phyloP scores from a whole-genome alignment of 1,284 basidiomycete genomes.

The Naganishia cerealis region DNA sequence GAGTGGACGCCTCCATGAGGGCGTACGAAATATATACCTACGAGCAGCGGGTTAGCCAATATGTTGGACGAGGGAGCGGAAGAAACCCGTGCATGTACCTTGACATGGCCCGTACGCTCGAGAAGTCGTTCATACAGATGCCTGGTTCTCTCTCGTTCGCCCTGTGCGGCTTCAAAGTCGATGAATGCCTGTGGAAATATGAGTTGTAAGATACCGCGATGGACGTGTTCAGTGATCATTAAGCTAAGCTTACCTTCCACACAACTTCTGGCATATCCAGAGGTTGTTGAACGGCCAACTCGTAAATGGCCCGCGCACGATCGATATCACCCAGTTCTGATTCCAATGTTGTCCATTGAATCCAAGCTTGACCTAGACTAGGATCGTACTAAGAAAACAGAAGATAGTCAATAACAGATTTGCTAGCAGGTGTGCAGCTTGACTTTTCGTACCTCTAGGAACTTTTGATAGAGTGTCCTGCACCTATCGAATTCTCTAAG shows the following conservation, averaged over 20 bases:
- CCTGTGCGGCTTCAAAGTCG: constrained; percentile 82
- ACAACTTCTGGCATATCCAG: constrained; percentile 96
- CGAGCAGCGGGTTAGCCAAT: not conserved
- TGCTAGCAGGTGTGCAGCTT: not conserved
- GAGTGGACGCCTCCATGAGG: constrained; percentile 52
- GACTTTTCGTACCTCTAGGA: constrained; percentile 69
- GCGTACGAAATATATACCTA: constrained; percentile 57
- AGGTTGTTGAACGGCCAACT: constrained; percentile 90
- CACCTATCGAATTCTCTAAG: constrained; percentile 87
- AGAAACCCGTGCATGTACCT: constrained; percentile 53
- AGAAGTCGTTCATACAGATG: constrained; percentile 88
- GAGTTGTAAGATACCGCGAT: not conserved
- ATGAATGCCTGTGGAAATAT: constrained; percentile 70
- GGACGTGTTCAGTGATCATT: too few species aligned
- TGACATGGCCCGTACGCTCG: constrained; percentile 85
- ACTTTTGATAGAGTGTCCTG: constrained; percentile 88
- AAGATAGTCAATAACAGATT: constrained; percentile 24
- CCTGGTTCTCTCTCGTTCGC: constrained; percentile 80
- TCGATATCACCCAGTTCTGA: constrained; percentile 85
- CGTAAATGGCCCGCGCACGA: constrained; percentile 91
- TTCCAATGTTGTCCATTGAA: constrained; percentile 94
- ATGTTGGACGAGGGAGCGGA: constrained; percentile 39
- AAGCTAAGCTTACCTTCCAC: constrained; percentile 64
- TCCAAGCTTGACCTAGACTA: constrained; percentile 89
- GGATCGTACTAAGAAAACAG: constrained; percentile 68